These are phyloP conservation scores for Calonectria crousiana DNA, from an alignment of 2,329 filamentous ascomycete genomes.

Conservation along the genomic window DNA sequence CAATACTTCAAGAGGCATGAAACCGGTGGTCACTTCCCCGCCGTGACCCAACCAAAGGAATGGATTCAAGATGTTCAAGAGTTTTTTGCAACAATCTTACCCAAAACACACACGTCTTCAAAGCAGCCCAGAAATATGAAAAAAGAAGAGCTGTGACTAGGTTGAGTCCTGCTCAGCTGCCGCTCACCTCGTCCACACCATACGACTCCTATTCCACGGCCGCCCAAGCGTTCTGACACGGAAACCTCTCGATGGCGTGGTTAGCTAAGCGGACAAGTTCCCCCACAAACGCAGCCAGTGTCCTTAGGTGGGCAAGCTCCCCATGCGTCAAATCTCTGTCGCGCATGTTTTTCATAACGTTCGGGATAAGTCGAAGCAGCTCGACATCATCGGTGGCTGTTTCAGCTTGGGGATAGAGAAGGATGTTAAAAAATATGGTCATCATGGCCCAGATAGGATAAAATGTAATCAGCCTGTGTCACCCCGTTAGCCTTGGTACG, in stretches of 20 bases:
- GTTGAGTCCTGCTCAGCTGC: not conserved
- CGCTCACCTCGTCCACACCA: not conserved
- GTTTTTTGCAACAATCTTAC: not conserved
- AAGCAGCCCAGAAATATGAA: not conserved
- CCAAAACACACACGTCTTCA: too few relatives aligned
- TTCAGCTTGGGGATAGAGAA: not conserved
- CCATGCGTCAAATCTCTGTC: not conserved
- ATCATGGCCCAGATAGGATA: not conserved
- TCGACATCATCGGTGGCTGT: not conserved
- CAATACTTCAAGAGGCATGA: not conserved
- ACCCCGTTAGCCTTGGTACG: not conserved
- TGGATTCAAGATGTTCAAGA: not conserved
- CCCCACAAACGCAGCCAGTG: not conserved
- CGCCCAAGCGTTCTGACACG: not conserved
- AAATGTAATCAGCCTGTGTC: not conserved
- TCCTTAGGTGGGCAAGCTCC: not conserved
- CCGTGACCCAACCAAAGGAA: not conserved
- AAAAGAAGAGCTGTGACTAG: not conserved
- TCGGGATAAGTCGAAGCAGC: not conserved
- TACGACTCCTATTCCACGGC: not conserved
- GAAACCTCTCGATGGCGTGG: not conserved
- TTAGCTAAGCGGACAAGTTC: not conserved
- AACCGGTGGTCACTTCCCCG: not conserved
- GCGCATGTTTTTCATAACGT: not conserved
- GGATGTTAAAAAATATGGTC: not conserved